Base-by-base conservation (phyloP, 345 rosid species). In the Nephelium lappaceum region DNA sequence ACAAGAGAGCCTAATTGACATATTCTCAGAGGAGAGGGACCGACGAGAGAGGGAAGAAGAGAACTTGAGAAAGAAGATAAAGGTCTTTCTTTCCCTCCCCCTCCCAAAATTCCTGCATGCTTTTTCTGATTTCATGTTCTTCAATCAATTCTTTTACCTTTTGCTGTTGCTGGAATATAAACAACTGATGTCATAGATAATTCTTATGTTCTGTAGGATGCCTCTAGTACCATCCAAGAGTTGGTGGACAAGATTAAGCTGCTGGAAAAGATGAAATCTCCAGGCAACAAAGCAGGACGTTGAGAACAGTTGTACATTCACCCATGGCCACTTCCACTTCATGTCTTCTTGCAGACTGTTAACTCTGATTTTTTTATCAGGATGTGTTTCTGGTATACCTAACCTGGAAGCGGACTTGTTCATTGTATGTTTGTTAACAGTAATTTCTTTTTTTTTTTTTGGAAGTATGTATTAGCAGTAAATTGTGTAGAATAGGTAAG, bases 1-100 rank as follows among this genome's bases (percentile, higher is more conserved):
- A 84, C 93, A 91, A 80, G 95, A 90, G 78, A 90, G 83, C 77
- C 83, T 95, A 18, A 81, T 91, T 55, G 86, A 87, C 36, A 84
- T 93, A 25, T 89, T 95, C 84, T 72, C 93, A 0, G 97, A 95
- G 89, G 97, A 93, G 80, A 89, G 95, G 82, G 90, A 86, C 39
- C 85, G 91, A 5, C 82, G 98, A 38, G 93, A 95, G 55, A 78
- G 36, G 77, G 96, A 88, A 77, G 98, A 92, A 80, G 93, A 90
- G 65, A 82, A 71, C 81, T 76, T 95, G 86, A 86, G 93, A 76
- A 89, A 86, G 69, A 92, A 88, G 83, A 76, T 88, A 27, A 89
- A 92, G 98, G 97, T 95, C 21, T 57, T 66, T 71, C 51, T 74
- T 57, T 12, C 14, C 31, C n/a, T 38, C 27, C 4, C 0, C 61